Conservation (phyloP, 257 asterid genomes). For the Verbascum thapsus region DNA sequence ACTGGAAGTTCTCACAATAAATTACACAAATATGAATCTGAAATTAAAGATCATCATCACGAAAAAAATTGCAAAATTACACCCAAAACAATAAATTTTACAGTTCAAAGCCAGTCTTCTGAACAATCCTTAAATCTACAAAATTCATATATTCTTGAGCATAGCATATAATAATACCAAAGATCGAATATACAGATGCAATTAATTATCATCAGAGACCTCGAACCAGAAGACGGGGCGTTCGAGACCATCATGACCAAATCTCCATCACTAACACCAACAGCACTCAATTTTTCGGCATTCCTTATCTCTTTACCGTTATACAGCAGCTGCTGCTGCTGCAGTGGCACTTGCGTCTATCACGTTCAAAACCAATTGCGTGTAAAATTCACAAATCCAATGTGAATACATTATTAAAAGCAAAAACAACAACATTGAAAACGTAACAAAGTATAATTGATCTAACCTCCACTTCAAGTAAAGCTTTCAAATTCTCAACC, state of each 20-base stretch:
- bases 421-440: not conserved
- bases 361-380: constrained; percentile 31
- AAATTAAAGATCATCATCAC: no score
- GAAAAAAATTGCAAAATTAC: not conserved
- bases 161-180: not conserved
- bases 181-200: not conserved
- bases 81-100: no score
- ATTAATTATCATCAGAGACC: constrained; percentile 41
- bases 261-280: constrained; percentile 87
- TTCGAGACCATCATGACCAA: constrained; percentile 83
- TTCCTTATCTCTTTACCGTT: constrained; percentile 83
- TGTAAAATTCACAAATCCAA: constrained; percentile 2
- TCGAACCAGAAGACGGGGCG: constrained; percentile 48
- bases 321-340: constrained; percentile 83
- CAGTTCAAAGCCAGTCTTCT: constrained; percentile 19
- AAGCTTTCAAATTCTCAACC: constrained; percentile 98
- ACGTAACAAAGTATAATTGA: not conserved
- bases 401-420: not conserved
- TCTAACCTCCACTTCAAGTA: constrained; percentile 95
- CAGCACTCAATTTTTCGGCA: constrained; percentile 69
- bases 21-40: no score
- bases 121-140: no score
- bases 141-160: constrained; percentile 12
- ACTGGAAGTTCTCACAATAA: no score
- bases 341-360: constrained; percentile 81